phyloP scores from a whole-genome alignment of 768 basidiomycete genomes.

The Phylloporus arenicola region DNA sequence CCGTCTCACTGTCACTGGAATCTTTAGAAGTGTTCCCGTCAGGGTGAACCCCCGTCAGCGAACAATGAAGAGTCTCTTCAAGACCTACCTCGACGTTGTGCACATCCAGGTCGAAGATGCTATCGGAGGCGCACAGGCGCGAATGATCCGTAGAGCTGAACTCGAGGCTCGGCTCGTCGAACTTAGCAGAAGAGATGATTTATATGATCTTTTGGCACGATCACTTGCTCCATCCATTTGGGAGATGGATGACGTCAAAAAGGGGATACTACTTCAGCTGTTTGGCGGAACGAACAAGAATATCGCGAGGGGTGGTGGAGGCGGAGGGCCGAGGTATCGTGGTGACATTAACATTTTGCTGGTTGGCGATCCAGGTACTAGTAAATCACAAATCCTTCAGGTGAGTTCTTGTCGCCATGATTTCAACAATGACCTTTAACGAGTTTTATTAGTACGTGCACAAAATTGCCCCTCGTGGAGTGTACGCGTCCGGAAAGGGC shows the following conservation, averaged over 20 bases:
- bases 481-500: slow-evolving; percentile 96
- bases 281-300: slow-evolving; percentile 99
- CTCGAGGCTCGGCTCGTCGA: slow-evolving; percentile 74
- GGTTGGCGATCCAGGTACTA: slow-evolving; percentile 96
- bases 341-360: slow-evolving; percentile 97
- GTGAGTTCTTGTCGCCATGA: slow-evolving; percentile 37
- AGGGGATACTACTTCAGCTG: slow-evolving; percentile 91
- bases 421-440: not conserved
- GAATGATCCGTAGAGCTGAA: slow-evolving; percentile 51
- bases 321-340: slow-evolving; percentile 91
- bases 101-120: slow-evolving; percentile 68
- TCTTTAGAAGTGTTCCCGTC: slow-evolving; percentile 94
- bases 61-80: slow-evolving; percentile 92
- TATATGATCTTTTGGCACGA: slow-evolving; percentile 80
- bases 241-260: slow-evolving; percentile 99
- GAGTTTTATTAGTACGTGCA: slow-evolving; percentile 76
- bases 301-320: slow-evolving; percentile 87
- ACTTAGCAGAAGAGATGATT: slow-evolving; percentile 67
- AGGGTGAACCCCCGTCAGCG: slow-evolving; percentile 89
- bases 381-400: slow-evolving; percentile 93
- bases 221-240: slow-evolving; percentile 94
- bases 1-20: slow-evolving; percentile 82
- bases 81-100: slow-evolving; percentile 94
- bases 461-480: slow-evolving; percentile 96
- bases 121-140: slow-evolving; percentile 31